A percentile compares a stretch with the other conserved stretches of the same genome.
phyloP scores from a whole-genome alignment of 2,329 filamentous ascomycete species.

The Myriangium duriaei region DNA sequence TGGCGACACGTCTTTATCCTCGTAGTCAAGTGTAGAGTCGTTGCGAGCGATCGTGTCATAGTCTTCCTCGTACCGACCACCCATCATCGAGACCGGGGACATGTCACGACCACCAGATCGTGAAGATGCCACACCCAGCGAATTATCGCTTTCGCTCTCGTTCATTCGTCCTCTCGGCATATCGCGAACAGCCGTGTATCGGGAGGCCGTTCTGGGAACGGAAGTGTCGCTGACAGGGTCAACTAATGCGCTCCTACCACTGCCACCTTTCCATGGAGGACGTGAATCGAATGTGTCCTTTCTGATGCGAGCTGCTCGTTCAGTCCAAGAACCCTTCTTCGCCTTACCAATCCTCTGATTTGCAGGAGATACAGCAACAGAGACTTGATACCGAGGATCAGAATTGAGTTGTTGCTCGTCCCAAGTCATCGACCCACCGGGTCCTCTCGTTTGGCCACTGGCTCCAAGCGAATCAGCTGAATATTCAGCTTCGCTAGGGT shows the following conservation, averaged over 20 bases:
- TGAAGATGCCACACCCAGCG: not conserved
- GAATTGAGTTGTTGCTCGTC: conserved; percentile 1
- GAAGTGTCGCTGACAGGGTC: conserved; percentile 8
- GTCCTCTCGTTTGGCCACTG: not conserved
- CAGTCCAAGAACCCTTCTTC: conserved; percentile 10
- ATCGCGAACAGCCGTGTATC: conserved; percentile 4
- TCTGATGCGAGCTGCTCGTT: conserved; percentile 10
- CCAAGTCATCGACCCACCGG: not conserved
- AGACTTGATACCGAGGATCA: conserved; percentile 4
- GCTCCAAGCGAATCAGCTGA: too few relatives aligned
- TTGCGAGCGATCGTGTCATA: not conserved
- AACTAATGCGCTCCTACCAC: conserved; percentile 6
- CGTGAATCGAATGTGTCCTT: conserved; percentile 12
- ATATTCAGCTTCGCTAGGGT: too few relatives aligned
- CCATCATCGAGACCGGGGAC: conserved; percentile 7
- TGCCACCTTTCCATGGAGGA: conserved; percentile 11
- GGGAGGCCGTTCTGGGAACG: not conserved
- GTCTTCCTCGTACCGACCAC: conserved; percentile 7
- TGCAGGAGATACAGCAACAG: conserved; percentile 1
- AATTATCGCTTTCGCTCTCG: conserved; percentile 6
- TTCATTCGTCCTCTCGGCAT: conserved; percentile 4
- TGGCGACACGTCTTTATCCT: conserved; percentile 4
- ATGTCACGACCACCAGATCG: conserved; percentile 1
- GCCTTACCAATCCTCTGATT: conserved; percentile 1
- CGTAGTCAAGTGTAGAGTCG: conserved; percentile 3